These are phyloP conservation scores for Paramyrothecium roridum DNA, from an alignment of 2,329 filamentous ascomycete genomes.

Conservation along the genomic window DNA sequence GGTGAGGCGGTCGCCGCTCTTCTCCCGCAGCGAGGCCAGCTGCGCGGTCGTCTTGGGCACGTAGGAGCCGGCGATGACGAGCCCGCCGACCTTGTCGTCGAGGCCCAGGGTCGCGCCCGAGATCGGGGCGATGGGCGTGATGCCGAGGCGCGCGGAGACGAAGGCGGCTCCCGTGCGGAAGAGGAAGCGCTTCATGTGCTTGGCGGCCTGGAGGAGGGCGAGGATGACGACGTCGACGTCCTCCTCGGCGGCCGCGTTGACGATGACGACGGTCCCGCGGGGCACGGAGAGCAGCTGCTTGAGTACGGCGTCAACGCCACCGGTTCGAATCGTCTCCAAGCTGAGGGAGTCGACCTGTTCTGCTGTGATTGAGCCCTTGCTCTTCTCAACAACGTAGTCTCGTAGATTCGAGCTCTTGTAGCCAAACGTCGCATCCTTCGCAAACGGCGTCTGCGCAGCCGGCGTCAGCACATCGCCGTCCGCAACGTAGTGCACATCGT, in stretches of 20 bases:
- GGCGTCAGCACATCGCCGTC: slow-evolving; percentile 38
- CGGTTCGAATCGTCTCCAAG: slow-evolving; percentile 43
- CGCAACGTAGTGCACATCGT: slow-evolving; percentile 56
- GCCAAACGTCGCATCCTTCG: slow-evolving; percentile 55
- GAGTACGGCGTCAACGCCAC: slow-evolving; percentile 38
- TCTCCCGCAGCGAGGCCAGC: slow-evolving; percentile 36
- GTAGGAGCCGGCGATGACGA: slow-evolving; percentile 56
- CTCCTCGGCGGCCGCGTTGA: slow-evolving; percentile 50
- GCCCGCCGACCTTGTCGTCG: slow-evolving; percentile 36
- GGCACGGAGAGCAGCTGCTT: slow-evolving; percentile 32
- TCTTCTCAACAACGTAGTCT: slow-evolving; percentile 52
- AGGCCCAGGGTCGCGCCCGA: slow-evolving; percentile 40
- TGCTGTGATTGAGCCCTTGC: slow-evolving; percentile 32
- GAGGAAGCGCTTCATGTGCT: slow-evolving; percentile 28
- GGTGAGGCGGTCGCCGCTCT: slow-evolving; percentile 35
- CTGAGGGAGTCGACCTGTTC: slow-evolving; percentile 40
- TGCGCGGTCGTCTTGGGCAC: slow-evolving; percentile 59
- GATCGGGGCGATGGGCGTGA: slow-evolving; percentile 46
- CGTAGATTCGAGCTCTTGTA: slow-evolving; percentile 46
- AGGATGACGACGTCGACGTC: slow-evolving; percentile 54
- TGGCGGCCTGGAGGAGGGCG: slow-evolving; percentile 37
- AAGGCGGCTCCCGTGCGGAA: slow-evolving; percentile 39
- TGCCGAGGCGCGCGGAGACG: slow-evolving; percentile 47
- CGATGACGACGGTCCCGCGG: slow-evolving; percentile 38
- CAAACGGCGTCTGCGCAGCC: slow-evolving; percentile 52